Base-by-base conservation (phyloP, 345 rosid genomes). In the Mangifera indica region DNA sequence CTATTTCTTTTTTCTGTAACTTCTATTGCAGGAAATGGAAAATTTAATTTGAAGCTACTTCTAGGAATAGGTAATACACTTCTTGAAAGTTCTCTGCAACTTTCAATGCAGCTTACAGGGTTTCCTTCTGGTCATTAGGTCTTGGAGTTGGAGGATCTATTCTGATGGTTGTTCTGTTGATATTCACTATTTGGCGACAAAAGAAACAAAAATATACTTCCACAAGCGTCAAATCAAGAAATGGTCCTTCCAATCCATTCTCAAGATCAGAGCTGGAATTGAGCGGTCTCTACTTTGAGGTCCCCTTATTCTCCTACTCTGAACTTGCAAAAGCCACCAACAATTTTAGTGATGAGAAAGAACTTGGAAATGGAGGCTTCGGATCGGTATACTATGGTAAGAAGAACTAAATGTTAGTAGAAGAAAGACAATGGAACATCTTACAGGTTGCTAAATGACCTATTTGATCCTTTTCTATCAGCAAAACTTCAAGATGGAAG, bases 291-390 rank as follows among this genome's bases (percentile, higher is more conserved):
- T 80, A 72, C 74, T 84, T 83, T 42, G 74, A 84, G 54, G 83
- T 85, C 57, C 87, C 85, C 37, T 73, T 87, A 71, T 88, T 88
- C 89, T 77, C 89, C 26, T 80, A 79, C 2, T 21, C 42, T 14
- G 93, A 90, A 74, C 96, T 90, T 59, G 84, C 84, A 73, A 75
- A 84, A 80, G 90, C 91, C 12, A 88, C 96, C 34, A 63, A 81
- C 65, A 70, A 84, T 72, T 90, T 87, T 37, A 77, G 79, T 18
- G 53, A 65, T 70, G 80, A 77, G 0, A 80, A 80, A 61, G 79
- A 81, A 72, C 82, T 90, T 10, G 96, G 93, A 67, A 90, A 85
- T 77, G 93, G 96, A 53, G 96, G 96, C 29, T 88, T 78, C 66
- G 96, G 96, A 64, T 83, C 86, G 17, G 96, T 90, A 0, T 88